Percentiles rank a stretch among this genome's conserved stretches.
These are phyloP conservation scores for Heterobasidion occidentale DNA, from an alignment of 1,284 basidiomycete genomes.

Conservation along the genomic window DNA sequence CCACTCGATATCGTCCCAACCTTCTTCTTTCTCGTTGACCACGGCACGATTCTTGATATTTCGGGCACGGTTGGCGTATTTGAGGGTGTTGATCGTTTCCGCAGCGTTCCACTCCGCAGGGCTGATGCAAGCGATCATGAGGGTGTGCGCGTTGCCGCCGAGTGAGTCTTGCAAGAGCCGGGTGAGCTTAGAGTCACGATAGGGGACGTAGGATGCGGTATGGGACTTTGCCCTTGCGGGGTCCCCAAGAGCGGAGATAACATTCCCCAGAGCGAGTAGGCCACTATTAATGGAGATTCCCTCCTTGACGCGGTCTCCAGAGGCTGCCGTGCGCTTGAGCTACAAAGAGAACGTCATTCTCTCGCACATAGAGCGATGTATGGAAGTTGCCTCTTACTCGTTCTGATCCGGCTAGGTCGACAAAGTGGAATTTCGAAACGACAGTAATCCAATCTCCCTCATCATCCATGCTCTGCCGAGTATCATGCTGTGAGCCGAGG, in stretches of 20 bases:
- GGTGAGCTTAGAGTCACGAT: conserved; percentile 96
- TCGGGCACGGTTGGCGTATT: conserved; percentile 95
- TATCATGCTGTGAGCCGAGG: conserved; percentile 45
- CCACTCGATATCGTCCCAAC: conserved; percentile 98
- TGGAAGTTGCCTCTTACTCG: conserved; percentile 46
- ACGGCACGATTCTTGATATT: conserved; percentile 96
- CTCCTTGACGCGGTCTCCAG: conserved; percentile 94
- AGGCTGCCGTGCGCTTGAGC: conserved; percentile 89
- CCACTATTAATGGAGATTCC: conserved; percentile 98
- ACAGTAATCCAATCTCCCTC: conserved; percentile 81
- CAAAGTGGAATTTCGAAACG: conserved; percentile 97
- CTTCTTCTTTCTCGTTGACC: conserved; percentile 91
- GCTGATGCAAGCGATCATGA: conserved; percentile 98
- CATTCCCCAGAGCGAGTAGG: conserved; percentile 92
- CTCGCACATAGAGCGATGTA: conserved; percentile 11
- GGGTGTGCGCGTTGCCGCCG: conserved; percentile 96
- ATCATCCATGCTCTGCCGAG: conserved; percentile 36
- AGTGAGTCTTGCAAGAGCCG: conserved; percentile 93
- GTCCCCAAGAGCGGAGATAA: conserved; percentile 97
- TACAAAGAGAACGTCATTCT: conserved; percentile 21
- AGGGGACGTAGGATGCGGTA: conserved; percentile 83
- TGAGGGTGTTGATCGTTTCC: conserved; percentile 96
- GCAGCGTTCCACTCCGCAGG: conserved; percentile 92
- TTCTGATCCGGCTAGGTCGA: conserved; percentile 96
- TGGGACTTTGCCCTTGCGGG: conserved; percentile 73